Conservation (phyloP, 2,329 filamentous ascomycete genomes). For the Diplodia intermedia region DNA sequence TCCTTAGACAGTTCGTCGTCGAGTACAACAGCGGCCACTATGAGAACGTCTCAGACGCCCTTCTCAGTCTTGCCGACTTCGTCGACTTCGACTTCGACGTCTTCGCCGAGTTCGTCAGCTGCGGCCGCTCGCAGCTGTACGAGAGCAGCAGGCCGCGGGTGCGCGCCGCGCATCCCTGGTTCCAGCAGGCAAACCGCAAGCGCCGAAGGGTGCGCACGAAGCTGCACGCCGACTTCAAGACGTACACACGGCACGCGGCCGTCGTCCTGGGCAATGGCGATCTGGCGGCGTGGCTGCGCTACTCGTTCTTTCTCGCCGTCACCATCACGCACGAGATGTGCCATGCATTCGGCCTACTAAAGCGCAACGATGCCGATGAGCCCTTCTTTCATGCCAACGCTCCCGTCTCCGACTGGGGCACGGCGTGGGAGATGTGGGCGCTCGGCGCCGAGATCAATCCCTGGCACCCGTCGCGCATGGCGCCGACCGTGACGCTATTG, state of each 20-base stretch:
- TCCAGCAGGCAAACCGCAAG: not conserved
- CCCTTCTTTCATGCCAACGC: slow-evolving; percentile 39
- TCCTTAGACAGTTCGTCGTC: slow-evolving; percentile 1
- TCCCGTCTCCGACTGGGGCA: slow-evolving; percentile 44
- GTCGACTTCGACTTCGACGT: slow-evolving; percentile 19
- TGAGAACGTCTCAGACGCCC: not conserved
- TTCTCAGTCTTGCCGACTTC: slow-evolving; percentile 9
- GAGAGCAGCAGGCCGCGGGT: not conserved
- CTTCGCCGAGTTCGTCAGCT: not conserved
- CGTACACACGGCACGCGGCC: not conserved
- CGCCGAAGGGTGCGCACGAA: not conserved
- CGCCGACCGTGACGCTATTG: slow-evolving; percentile 39
- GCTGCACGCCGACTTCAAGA: slow-evolving; percentile 8
- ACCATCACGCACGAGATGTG: slow-evolving; percentile 45
- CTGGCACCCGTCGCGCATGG: slow-evolving; percentile 36
- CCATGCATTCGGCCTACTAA: slow-evolving; percentile 46
- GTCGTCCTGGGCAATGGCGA: not conserved
- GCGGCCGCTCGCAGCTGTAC: not conserved
- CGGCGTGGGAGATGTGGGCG: slow-evolving; percentile 48
- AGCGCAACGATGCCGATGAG: slow-evolving; percentile 41
- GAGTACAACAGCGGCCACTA: not conserved
- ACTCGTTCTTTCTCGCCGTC: slow-evolving; percentile 45
- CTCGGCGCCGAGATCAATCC: slow-evolving; percentile 46
- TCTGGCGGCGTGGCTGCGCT: slow-evolving; percentile 37
- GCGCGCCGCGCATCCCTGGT: not conserved